A percentile compares a stretch with the other conserved stretches of the same genome.
These are phyloP conservation scores for Cicer chorassanicum DNA, from an alignment of 306 rosid genomes.

Conservation along the genomic window DNA sequence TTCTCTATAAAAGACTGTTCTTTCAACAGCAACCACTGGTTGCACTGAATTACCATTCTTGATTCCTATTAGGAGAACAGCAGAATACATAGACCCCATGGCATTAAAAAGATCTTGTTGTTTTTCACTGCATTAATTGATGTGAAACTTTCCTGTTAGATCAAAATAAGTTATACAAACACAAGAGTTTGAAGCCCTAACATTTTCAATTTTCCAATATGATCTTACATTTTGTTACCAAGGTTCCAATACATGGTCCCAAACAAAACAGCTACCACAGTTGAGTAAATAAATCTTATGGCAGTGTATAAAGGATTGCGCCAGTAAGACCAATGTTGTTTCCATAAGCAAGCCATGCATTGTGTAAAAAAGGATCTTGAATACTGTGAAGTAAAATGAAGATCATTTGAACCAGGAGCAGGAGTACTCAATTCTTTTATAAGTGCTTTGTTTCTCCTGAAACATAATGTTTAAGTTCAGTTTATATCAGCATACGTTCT, in stretches of 20 bases:
- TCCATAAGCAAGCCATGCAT: conserved; percentile 69
- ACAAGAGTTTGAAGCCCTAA: conserved; percentile 31
- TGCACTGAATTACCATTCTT: conserved; percentile 55
- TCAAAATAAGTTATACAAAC: conserved; percentile 1
- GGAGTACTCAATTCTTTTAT: conserved; percentile 56
- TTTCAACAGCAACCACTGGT: conserved; percentile 57
- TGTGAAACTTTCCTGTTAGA: conserved; percentile 14
- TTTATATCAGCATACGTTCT: conserved; percentile 16
- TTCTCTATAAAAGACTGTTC: conserved; percentile 67
- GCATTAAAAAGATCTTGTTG: conserved; percentile 60
- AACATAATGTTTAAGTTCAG: conserved; percentile 36
- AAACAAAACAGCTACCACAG: conserved; percentile 46
- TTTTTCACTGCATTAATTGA: conserved; percentile 42
- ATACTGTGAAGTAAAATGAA: conserved; percentile 53
- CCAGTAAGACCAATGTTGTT: conserved; percentile 72
- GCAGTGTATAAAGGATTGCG: conserved; percentile 63
- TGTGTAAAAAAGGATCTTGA: conserved; percentile 57
- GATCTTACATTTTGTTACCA: conserved; percentile 66
- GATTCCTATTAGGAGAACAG: conserved; percentile 59
- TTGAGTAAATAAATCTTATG: conserved; percentile 50
- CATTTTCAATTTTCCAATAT: conserved; percentile 10
- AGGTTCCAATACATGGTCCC: conserved; percentile 75
- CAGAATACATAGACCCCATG: conserved; percentile 69
- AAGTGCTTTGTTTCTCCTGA: conserved; percentile 62
- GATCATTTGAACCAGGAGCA: conserved; percentile 57